Evolutionary conservation across 2,329 filamentous ascomycete genomes (phyloP).

Genomic region (Parastagonospora nodorum): DNA sequence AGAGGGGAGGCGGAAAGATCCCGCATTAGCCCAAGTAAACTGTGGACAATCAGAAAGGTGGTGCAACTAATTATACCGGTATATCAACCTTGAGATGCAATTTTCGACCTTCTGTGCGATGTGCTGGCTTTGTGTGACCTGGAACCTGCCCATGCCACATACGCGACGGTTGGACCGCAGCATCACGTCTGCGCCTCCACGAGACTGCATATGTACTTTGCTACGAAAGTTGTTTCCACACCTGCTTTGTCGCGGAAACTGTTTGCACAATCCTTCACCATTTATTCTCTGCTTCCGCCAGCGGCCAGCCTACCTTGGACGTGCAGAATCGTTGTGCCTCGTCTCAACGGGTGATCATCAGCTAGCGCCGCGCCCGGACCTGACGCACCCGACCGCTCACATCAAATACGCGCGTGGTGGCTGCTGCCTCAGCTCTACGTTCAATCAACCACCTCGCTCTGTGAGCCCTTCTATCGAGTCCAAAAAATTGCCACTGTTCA

Average conservation of each 20-base stretch:
- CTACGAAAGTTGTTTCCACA: background rate
- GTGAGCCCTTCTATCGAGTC: background rate
- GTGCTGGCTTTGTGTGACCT: slow-evolving; percentile 2
- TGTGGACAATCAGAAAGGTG: background rate
- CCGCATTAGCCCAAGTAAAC: too few relatives aligned
- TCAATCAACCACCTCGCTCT: background rate
- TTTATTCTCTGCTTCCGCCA: background rate
- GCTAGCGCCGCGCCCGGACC: slow-evolving; percentile 2
- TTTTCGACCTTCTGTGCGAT: slow-evolving; percentile 1
- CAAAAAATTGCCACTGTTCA: background rate
- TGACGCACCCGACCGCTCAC: background rate
- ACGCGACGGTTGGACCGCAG: slow-evolving; percentile 10
- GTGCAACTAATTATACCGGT: too few relatives aligned
- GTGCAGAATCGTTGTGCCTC: background rate
- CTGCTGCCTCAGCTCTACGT: slow-evolving; percentile 13
- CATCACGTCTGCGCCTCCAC: slow-evolving; percentile 13
- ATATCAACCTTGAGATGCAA: background rate
- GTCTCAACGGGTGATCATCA: background rate
- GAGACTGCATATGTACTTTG: background rate
- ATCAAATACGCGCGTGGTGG: background rate
- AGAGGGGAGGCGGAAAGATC: too few relatives aligned
- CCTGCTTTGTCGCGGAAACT: background rate
- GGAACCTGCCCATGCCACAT: background rate
- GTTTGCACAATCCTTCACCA: background rate
- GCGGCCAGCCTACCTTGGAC: background rate